These are phyloP conservation scores for Epichloe gansuensis DNA, from an alignment of 2,329 filamentous ascomycete species.

Conservation along the genomic window DNA sequence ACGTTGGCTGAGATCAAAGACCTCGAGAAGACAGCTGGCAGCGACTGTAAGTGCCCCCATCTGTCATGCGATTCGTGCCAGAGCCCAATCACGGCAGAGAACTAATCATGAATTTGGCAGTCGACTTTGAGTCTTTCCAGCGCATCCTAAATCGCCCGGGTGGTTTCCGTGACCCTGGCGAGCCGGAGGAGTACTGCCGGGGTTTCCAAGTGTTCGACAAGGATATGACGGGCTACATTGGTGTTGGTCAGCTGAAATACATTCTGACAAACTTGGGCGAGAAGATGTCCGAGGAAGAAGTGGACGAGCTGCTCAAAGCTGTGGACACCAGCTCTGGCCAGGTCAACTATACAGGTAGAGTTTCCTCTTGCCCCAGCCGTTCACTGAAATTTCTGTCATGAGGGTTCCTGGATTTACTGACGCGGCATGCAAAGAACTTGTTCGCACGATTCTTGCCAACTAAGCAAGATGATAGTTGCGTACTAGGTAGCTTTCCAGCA, in stretches of 20 bases:
- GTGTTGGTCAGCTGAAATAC: conserved; percentile 94
- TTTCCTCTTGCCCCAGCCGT: background rate
- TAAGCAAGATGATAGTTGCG: conserved; percentile 27
- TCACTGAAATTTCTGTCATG: background rate
- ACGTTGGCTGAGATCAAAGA: conserved; percentile 87
- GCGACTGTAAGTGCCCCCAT: conserved; percentile 63
- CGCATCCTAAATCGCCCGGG: conserved; percentile 94
- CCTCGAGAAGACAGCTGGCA: conserved; percentile 77
- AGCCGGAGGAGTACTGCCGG: conserved; percentile 95
- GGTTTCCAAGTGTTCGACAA: conserved; percentile 99
- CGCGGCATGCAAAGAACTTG: conserved; percentile 48
- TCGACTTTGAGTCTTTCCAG: conserved; percentile 96
- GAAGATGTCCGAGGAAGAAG: conserved; percentile 99
- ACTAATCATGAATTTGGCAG: conserved; percentile 31
- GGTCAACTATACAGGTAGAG: conserved; percentile 90
- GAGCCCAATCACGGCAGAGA: background rate
- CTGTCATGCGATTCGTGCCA: background rate
- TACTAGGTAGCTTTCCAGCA: background rate
- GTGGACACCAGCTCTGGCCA: conserved; percentile 93
- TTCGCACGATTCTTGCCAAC: conserved; percentile 78
- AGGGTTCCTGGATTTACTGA: conserved; percentile 4
- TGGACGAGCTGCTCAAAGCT: conserved; percentile 96
- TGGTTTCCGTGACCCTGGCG: conserved; percentile 95
- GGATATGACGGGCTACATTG: conserved; percentile 96
- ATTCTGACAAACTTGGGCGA: conserved; percentile 95